Evolutionary conservation across 2,329 filamentous ascomycete genomes (phyloP), one percentile per base, ranked within the genome.

Genomic region (Leptographium wingfieldii): DNA sequence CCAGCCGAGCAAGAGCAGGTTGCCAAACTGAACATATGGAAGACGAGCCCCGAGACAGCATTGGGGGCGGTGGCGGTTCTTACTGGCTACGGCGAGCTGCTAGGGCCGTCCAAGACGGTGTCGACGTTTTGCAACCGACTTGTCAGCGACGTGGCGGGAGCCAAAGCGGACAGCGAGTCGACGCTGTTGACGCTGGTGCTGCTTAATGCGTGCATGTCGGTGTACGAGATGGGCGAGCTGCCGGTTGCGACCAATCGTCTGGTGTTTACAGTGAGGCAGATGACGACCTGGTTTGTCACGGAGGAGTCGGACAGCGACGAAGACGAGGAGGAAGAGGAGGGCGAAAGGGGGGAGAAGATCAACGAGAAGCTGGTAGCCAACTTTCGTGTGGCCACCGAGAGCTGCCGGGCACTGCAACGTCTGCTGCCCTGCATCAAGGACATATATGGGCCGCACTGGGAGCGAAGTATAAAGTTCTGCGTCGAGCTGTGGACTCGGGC

Each of bases 391-490:
- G 69, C 74, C 62, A 69, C 78, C 35, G 73, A 82, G 73, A 72
- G 79, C 63, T 80, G 83, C 68, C 73, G 84, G 66, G 77, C 76
- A 62, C 68, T 90, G 58, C 74, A 81, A 2, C 73, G 76, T 3
- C 74, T 96, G 3, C 72, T 96, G 0, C 88, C 89, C 2, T 81
- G 80, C 49, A 86, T 96, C 66, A 81, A 83, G 61, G 87, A 91
- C 55, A 84, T 96, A 1, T 96, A 96, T 67, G 94, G 92, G 0
- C 83, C 88, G 0, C 89, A 96, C 68, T 99, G 94, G 94, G 80
- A 85, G 57, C 80, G 80, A 55, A 72, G 80, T 0, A 72, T 90
- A 22, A 76, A 81, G 40, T 81, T 83, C 56, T 81, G 86, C 62
- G 73, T 79, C 12, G 71, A 73, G 9, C 72, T 84, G 0, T 88